These are phyloP conservation scores for Fusarium incarnatum DNA, from an alignment of 2,329 filamentous ascomycete species.

Conservation along the genomic window DNA sequence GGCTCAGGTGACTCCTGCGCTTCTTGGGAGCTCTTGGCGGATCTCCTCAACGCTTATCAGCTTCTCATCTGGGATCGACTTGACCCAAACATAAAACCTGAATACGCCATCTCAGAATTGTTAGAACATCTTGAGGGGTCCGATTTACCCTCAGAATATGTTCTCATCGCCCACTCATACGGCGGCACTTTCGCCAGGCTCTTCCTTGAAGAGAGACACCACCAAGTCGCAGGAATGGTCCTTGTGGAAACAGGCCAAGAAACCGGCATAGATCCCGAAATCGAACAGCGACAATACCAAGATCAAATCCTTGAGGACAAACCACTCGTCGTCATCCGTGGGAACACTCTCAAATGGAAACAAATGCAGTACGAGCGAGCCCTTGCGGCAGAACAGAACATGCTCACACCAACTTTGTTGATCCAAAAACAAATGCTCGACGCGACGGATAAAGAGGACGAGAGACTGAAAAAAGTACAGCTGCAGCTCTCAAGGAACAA, in stretches of 20 bases:
- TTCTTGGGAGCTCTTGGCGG: conserved; percentile 27
- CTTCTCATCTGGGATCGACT: conserved; percentile 33
- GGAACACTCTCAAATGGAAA: conserved; percentile 37
- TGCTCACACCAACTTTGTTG: conserved; percentile 1
- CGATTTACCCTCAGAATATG: neutral
- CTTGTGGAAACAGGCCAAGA: conserved; percentile 43
- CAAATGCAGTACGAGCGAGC: conserved; percentile 31
- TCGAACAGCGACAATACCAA: conserved; percentile 34
- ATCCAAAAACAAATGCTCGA: conserved; percentile 30
- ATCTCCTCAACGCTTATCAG: conserved; percentile 11
- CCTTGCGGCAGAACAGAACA: neutral
- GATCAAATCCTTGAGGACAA: conserved; percentile 19
- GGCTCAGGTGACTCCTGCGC: conserved; percentile 38
- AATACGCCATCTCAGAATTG: neutral
- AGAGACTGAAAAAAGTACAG: conserved; percentile 37
- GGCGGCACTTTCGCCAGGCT: conserved; percentile 35
- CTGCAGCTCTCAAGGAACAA: conserved; percentile 27
- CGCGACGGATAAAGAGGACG: conserved; percentile 33
- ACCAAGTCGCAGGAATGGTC: conserved; percentile 35
- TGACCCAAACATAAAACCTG: conserved; percentile 6
- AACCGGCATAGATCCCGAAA: conserved; percentile 17
- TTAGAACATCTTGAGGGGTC: neutral
- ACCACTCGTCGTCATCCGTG: conserved; percentile 36
- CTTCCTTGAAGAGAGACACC: conserved; percentile 26
- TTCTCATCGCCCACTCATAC: conserved; percentile 38